Percentiles rank a stretch among this genome's conserved stretches.
phyloP scores from a whole-genome alignment of 148 eudicot species.

The Pouteria glomerata region DNA sequence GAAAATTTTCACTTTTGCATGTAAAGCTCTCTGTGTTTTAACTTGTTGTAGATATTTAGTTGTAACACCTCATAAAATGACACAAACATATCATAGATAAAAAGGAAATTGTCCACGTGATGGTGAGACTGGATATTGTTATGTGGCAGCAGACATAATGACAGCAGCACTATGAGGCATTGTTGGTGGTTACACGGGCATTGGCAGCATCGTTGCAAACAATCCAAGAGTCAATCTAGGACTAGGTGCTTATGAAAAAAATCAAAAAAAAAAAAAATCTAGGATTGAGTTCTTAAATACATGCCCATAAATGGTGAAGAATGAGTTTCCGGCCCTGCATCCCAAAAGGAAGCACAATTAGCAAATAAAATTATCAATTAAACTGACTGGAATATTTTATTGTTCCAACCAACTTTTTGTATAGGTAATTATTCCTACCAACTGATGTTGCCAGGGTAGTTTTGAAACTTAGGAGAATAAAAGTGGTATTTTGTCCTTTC shows the following conservation, averaged over 20 bases:
- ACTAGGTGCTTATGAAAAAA: too few relatives aligned
- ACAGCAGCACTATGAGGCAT: neutral
- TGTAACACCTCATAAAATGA: too few relatives aligned
- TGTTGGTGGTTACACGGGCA: neutral
- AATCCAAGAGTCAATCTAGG: neutral
- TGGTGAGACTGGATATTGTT: too few relatives aligned
- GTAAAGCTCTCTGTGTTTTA: too few relatives aligned
- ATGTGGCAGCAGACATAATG: neutral
- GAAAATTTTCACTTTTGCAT: too few relatives aligned
- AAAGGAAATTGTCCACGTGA: too few relatives aligned
- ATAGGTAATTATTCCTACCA: neutral
- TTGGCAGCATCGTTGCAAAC: neutral
- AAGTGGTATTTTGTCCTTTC: neutral
- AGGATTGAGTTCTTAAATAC: neutral
- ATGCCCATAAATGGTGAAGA: neutral
- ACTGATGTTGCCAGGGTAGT: neutral
- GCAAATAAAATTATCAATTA: neutral
- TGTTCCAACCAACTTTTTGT: too few relatives aligned
- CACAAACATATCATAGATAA: too few relatives aligned
- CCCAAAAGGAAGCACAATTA: neutral
- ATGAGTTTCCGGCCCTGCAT: neutral
- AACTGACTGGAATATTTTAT: too few relatives aligned
- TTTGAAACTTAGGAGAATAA: neutral
- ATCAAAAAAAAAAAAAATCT: too few relatives aligned
- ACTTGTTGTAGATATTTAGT: too few relatives aligned